A percentile compares a stretch with the other conserved stretches of the same genome.
These are phyloP conservation scores for Penicillium dipodomyicola DNA, from an alignment of 495 filamentous ascomycete genomes.

Conservation along the genomic window DNA sequence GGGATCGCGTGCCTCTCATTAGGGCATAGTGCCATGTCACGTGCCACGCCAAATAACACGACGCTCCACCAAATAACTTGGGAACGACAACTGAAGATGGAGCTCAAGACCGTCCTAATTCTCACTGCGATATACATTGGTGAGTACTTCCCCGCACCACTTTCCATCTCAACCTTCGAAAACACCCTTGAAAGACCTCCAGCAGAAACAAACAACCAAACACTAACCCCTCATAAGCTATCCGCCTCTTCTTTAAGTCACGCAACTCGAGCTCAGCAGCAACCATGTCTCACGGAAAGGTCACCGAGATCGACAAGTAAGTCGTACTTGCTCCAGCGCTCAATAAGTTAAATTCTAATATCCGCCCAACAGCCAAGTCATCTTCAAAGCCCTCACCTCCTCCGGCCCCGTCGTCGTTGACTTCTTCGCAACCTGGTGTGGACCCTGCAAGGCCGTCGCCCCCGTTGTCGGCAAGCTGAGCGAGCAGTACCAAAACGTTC, in stretches of 20 bases:
- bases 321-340: not conserved
- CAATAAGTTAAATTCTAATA: slow-evolving; percentile 7
- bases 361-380: slow-evolving; percentile 22
- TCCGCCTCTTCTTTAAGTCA: slow-evolving; percentile 20
- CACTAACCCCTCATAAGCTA: slow-evolving; percentile 21
- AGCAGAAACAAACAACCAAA: not conserved
- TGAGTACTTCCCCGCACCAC: slow-evolving; percentile 5
- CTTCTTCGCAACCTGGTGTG: slow-evolving; percentile 34
- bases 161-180: not conserved
- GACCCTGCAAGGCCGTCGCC: slow-evolving; percentile 29
- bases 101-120: slow-evolving; percentile 25
- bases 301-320: slow-evolving; percentile 33
- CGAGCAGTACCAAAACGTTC: slow-evolving; percentile 49
- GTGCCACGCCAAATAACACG: not conserved
- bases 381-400: slow-evolving; percentile 32
- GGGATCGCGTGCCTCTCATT: not conserved
- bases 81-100: slow-evolving; percentile 15
- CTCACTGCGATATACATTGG: slow-evolving; percentile 22
- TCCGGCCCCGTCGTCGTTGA: slow-evolving; percentile 28
- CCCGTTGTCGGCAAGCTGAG: slow-evolving; percentile 31
- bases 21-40: slow-evolving; percentile 9
- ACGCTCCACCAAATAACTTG: slow-evolving; percentile 1
- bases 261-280: slow-evolving; percentile 15
- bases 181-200: no score
- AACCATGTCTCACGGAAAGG: slow-evolving; percentile 30